Base-by-base conservation (phyloP, 495 filamentous ascomycete genomes). In the Hyaloscypha bicolor region DNA sequence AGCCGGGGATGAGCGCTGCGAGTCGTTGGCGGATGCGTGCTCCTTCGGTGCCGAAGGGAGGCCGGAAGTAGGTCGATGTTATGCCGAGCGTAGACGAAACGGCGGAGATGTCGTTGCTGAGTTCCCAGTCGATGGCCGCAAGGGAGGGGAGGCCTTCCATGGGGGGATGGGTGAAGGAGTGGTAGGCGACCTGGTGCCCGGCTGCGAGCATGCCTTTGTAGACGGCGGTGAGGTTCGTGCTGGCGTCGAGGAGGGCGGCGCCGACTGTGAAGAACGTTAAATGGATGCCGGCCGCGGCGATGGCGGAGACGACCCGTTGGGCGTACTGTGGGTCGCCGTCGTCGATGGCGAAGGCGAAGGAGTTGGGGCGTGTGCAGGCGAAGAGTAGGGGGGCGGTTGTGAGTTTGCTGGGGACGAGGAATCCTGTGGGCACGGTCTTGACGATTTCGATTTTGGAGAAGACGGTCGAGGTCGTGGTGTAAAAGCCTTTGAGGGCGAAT, bases 251-350 rank as follows among this genome's bases (percentile, higher is more conserved):
- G 0, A 93, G 79, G 0, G 90, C 86, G 8, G 82, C 77, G 1
- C 90, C 90, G 52, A 93, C 90, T 42, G 88, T 91, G 77, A 93
- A 93, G 77, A 93, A 93, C 1, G 91, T 93, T 1, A 91, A 89
- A 66, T 84, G 82, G 67, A 93, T 88, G 48, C 74, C 59, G 39
- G 87, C 90, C 12, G 85, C 81, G 12, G 86, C 82, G 62, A 93
- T 79, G 37, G 90, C 87, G 30, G 82, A 72, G 83, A 91, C 86
- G 42, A 93, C 87, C 66, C 84, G 72, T 69, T 87, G 81, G 6
- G 90, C 88, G 64, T 81, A 82, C 37, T 79, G 64, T 8, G 91
- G 91, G 66, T 85, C 79, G 6, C 91, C 91, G 75, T 93, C 91
- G 75, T 93, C 91, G 71, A 93, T 93, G 60, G 90, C 91, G 74